Evolutionary conservation across 306 rosid species (phyloP), one percentile per base, ranked within the genome.

Genomic region (Potentilla sterilis): DNA sequence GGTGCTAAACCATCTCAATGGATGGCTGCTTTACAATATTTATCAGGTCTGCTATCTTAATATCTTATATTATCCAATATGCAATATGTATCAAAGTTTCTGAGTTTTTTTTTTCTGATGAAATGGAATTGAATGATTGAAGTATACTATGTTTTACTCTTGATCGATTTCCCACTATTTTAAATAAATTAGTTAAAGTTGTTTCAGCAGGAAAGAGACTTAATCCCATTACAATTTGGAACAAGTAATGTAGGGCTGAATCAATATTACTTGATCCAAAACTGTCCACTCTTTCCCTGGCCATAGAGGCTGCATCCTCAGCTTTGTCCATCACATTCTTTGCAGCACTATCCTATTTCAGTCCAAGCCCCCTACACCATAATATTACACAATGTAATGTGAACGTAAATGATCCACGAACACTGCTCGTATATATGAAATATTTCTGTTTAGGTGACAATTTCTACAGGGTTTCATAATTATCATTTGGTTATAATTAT

Each of bases 171-270:
- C 47, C 24, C 43, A 14, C 12, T 14, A 32, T 28, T 32, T 32
- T 13, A 2, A 37, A 47, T 28, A 37, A 16, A 15, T 16, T 64
- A 64, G 47, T 35, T 18, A 38, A 58, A 38, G 32, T 42, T 54
- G 14, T 69, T 65, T 72, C 46, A 47, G 4, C 73, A 43, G 77
- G 61, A 67, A 73, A 76, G 22, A 73, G 66, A 72, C 43, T 69
- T 21, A n/a, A 41, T 16, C 15, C 42, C 32, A 37, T 5, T 46
- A 38, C 66, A 71, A 22, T 75, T 47, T 49, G 65, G 58, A 62
- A 70, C 70, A 70, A 43, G 9, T 14, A 52, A 34, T 37, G 21
- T 49, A 65, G 48, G 46, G 61, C 69, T 37, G 24, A 15, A 18
- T 1, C 16, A 15, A n/a, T n/a, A n/a, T n/a, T n/a, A n/a, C n/a